Evolutionary conservation across 2,329 filamentous ascomycete species (phyloP).

Genomic region (Exophiala oligosperma): DNA sequence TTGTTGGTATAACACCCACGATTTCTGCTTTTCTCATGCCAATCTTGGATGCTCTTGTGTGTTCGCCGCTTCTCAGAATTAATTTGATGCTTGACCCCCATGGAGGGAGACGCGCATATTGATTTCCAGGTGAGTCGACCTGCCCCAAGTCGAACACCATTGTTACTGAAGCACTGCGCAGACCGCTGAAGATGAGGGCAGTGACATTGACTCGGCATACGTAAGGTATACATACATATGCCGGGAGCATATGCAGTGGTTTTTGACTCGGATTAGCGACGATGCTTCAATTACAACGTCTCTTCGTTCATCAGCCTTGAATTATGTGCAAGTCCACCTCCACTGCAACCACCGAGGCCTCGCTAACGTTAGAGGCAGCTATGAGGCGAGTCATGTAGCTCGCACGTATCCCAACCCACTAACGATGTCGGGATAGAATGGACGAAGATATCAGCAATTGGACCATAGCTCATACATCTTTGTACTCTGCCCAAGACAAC

Average conservation of each 20-base stretch:
- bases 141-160: neutral
- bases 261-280: neutral
- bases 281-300: too few relatives aligned
- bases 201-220: conserved; percentile 2
- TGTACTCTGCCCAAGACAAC: conserved; percentile 45
- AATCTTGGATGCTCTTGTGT: too few relatives aligned
- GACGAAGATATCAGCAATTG: conserved; percentile 25
- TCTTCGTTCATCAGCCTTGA: too few relatives aligned
- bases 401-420: neutral
- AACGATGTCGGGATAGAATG: conserved; percentile 29
- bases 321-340: too few relatives aligned
- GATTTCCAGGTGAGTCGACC: conserved; percentile 2
- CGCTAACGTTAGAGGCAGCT: too few relatives aligned
- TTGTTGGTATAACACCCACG: too few relatives aligned
- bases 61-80: too few relatives aligned
- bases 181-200: neutral
- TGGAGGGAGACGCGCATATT: conserved; percentile 8
- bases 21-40: too few relatives aligned
- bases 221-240: conserved; percentile 2
- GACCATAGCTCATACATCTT: conserved; percentile 14
- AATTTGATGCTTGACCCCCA: neutral
- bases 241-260: neutral
- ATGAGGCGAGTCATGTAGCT: neutral
- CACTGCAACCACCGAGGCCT: too few relatives aligned
- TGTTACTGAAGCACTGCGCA: neutral